phyloP scores from a whole-genome alignment of 2,329 filamentous ascomycete species.

The Diaporthe vexans region DNA sequence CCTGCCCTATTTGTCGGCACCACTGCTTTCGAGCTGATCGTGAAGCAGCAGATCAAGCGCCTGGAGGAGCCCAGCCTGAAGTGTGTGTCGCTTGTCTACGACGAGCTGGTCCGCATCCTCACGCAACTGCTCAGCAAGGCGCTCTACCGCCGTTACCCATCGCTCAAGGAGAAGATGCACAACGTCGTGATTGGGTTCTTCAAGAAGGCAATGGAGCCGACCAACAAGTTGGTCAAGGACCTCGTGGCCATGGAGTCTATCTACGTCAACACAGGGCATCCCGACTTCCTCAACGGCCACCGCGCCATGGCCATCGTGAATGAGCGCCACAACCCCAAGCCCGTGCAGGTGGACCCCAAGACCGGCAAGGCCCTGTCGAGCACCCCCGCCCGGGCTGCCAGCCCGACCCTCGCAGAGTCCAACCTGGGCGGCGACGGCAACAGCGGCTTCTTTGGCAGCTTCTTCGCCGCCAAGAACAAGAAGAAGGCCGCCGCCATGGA shows the following conservation, averaged over 20 bases:
- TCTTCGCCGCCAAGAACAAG: slow-evolving; percentile 99
- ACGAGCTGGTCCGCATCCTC: slow-evolving; percentile 96
- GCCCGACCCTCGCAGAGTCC: slow-evolving; percentile 74
- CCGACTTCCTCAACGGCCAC: slow-evolving; percentile 97
- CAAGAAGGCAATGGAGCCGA: slow-evolving; percentile 98
- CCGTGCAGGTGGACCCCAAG: slow-evolving; percentile 97
- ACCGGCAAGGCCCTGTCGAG: slow-evolving; percentile 90
- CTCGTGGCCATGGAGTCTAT: slow-evolving; percentile 95
- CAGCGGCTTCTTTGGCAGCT: slow-evolving; percentile 95
- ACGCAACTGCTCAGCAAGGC: slow-evolving; percentile 90
- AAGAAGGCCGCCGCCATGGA: slow-evolving; percentile 99
- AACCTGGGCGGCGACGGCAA: slow-evolving; percentile 65
- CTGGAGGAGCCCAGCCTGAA: slow-evolving; percentile 97
- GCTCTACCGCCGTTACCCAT: slow-evolving; percentile 93
- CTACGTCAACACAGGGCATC: slow-evolving; percentile 98
- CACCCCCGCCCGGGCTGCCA: slow-evolving; percentile 79
- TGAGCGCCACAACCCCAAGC: slow-evolving; percentile 89
- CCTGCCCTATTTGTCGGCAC: slow-evolving; percentile 97
- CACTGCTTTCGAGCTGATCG: slow-evolving; percentile 97
- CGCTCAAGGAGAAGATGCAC: slow-evolving; percentile 97
- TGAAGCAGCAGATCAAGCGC: slow-evolving; percentile 98
- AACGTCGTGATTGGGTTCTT: slow-evolving; percentile 93
- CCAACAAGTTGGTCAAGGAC: slow-evolving; percentile 95
- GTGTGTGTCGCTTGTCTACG: slow-evolving; percentile 97
- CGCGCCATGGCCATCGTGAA: slow-evolving; percentile 96